Percentiles rank a stretch among this genome's conserved stretches.
phyloP scores from a whole-genome alignment of 139 green algal genomes.

The Asterochloris erici region DNA sequence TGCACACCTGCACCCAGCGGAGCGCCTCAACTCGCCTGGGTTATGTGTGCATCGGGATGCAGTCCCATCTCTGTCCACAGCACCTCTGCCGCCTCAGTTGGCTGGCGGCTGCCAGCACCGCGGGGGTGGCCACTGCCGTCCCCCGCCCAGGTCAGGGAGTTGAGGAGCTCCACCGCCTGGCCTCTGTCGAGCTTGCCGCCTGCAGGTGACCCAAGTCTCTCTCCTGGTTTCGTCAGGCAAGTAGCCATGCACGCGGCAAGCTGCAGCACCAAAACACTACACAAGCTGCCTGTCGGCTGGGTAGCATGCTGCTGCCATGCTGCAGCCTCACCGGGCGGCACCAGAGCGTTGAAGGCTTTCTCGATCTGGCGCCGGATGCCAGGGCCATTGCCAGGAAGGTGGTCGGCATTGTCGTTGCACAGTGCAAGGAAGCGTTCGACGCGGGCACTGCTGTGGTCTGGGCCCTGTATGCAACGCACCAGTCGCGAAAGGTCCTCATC shows the following conservation, averaged over 20 bases:
- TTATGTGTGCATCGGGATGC: constrained; percentile 18
- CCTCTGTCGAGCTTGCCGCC: no score
- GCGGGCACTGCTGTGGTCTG: constrained; percentile 74
- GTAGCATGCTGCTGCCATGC: not conserved
- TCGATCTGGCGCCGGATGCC: constrained; percentile 1
- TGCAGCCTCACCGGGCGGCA: not conserved
- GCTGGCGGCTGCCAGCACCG: not conserved
- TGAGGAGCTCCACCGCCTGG: no score
- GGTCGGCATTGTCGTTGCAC: constrained; percentile 63
- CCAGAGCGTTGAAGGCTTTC: constrained; percentile 9
- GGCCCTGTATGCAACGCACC: constrained; percentile 38
- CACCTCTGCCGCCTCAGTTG: constrained; percentile 26
- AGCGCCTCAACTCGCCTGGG: constrained; percentile 5
- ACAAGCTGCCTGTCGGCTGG: no score
- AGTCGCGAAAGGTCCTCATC: no score
- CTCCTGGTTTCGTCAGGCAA: no score
- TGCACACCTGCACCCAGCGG: not conserved
- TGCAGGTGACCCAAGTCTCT: no score
- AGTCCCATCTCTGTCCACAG: constrained; percentile 59
- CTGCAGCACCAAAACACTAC: no score
- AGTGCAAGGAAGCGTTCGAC: constrained; percentile 75
- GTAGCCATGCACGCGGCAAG: no score
- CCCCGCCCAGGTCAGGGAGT: not conserved
- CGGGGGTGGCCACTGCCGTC: not conserved
- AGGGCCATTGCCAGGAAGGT: constrained; percentile 46